Evolutionary conservation across 805 yeast species (phyloP).

Genomic region (Pichia manshurica): DNA sequence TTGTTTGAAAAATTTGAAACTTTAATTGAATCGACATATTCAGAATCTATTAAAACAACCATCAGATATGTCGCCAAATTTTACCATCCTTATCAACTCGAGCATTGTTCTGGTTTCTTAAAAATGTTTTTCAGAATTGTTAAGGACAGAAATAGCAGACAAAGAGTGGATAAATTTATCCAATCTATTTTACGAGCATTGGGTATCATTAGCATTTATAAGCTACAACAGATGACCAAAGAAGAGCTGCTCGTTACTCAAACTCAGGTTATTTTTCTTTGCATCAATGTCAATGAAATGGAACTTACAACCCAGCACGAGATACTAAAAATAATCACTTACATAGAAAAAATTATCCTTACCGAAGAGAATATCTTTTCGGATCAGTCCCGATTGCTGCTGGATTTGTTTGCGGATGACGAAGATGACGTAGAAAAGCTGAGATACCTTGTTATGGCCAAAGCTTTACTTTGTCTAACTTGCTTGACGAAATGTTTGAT

Average conservation of each 20-base stretch:
- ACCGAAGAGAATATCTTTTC: slow-evolving; percentile 35
- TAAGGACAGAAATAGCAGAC: slow-evolving; percentile 30
- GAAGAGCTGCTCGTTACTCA: slow-evolving; percentile 16
- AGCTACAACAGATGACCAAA: slow-evolving; percentile 2
- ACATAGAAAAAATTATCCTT: slow-evolving; percentile 38
- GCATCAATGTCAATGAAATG: slow-evolving; percentile 35
- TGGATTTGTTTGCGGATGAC: slow-evolving; percentile 18
- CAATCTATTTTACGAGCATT: slow-evolving; percentile 30
- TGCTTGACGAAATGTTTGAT: slow-evolving; percentile 15
- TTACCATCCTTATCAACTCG: slow-evolving; percentile 19
- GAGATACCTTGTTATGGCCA: slow-evolving; percentile 13
- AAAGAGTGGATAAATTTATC: slow-evolving; percentile 38
- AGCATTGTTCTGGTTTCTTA: slow-evolving; percentile 33
- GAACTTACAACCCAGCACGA: slow-evolving; percentile 46
- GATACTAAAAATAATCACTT: slow-evolving; percentile 37
- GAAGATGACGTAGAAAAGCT: slow-evolving; percentile 10
- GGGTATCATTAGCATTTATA: slow-evolving; percentile 19
- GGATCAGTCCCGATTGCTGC: slow-evolving; percentile 4
- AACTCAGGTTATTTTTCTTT: slow-evolving; percentile 31
- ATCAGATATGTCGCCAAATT: slow-evolving; percentile 36
- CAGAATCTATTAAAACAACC: slow-evolving; percentile 57
- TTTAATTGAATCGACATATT: slow-evolving; percentile 58
- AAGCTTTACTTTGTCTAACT: slow-evolving; percentile 16
- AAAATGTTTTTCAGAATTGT: slow-evolving; percentile 39
- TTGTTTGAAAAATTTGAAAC: slow-evolving; percentile 65